Evolutionary conservation across 306 rosid species (phyloP), one percentile per base, ranked within the genome.

Genomic region (Fragaria iinumae): DNA sequence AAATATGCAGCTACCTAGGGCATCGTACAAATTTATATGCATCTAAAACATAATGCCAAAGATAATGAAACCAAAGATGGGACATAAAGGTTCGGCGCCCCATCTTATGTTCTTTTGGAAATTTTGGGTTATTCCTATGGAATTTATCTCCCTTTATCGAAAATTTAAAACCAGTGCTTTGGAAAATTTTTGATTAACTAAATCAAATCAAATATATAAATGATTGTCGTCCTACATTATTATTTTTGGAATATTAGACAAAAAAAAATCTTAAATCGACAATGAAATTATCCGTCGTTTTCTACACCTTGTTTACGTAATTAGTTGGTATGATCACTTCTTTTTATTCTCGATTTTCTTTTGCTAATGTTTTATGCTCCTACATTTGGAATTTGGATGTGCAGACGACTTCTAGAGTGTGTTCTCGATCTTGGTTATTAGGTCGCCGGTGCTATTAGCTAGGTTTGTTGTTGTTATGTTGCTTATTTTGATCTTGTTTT

Each of bases 1-100:
- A 20, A 72, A 75, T 78, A 39, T 76, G 84, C 86, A 78, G 87
- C 85, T 73, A 78, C 86, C 86, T 55, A 63, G 39, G 77, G 80
- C 62, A 71, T 67, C 23, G 74, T 34, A 13, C 70, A 63, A 32
- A 2, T 18, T 11, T 52, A 64, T 43, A 52, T 14, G 16, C 21
- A 80, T 78, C 36, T 77, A 11, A 89, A 83, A 86, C 79, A 71
- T 57, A 73, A 62, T 39, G 84, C 72, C 76, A 81, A 48, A 20
- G 67, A 66, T 69, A 85, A 74, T 67, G 43, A 56, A 80, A 78
- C 76, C 39, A 25, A 74, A 21, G 91, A 88, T 60, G 83, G 84
- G 92, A 89, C 93, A 84, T 81, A 87, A 78, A 83, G 89, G 76
- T 55, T 71, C 85, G 93, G 88, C 91, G 91, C 80, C 87, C 75